Base-by-base conservation (phyloP, 371 early-diverging fungal species). In the Furculomyces boomerangus region DNA sequence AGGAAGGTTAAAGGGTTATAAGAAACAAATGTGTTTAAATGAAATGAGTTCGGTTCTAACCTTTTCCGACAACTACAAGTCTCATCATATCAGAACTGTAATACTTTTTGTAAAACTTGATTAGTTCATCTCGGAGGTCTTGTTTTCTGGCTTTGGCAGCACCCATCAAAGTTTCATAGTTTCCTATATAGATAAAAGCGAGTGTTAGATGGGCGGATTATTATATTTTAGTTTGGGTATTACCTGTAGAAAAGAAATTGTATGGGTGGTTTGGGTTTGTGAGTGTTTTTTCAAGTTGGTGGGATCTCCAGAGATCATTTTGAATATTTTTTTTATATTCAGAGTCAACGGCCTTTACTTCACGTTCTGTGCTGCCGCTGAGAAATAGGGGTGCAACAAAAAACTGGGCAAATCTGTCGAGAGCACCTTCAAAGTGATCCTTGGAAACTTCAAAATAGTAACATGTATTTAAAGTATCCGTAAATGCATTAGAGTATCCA, bases 401-500 rank as follows among this genome's bases (percentile, higher is more conserved):
- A 67, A 94, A 96, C 60, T 91, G 92, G 0, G 93, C 79, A 59
- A 96, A 91, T 50, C 93, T 77, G 70, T 97, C 93, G 44, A 97
- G 69, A 28, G 93, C 91, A 31, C 90, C 90, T 57, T 90, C 88
- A 26, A 98, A 72, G 54, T 79, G 70, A 40, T 80, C 78, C 39
- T 88, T 74, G n/a, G 76, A 77, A 24, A 96, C 82, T 55, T 92
- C 90, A 74, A 93, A 96, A 63, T 87, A 97, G 70, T 95, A 99
- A 64, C 91, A 86, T 41, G 95, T 94, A 54, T 84, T 70, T 53
- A 90, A 88, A 20, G 76, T 70, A 24, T 75, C 71, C 0, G 99
- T 99, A 70, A 83, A 95, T 2, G 99, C 99, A 71, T 99, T 99
- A 2, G 88, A 87, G 45, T 74, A 72, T 22, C 99, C 99, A 40